phyloP scores from a whole-genome alignment of 805 yeast species.

The Wickerhamiella occidentalis region DNA sequence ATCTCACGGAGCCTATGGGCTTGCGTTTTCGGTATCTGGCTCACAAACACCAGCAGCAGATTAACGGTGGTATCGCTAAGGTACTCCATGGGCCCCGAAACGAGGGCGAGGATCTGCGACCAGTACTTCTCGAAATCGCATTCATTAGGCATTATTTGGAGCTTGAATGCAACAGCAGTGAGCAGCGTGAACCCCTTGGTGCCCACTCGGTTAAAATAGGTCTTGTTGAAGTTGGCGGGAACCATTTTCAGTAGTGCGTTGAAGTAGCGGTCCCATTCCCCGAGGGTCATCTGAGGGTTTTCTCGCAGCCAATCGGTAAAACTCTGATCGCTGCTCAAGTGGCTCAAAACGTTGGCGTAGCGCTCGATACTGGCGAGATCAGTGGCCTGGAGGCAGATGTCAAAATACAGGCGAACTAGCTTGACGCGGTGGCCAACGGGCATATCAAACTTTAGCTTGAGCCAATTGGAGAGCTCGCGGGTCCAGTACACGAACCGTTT shows the following conservation, averaged over 20 bases:
- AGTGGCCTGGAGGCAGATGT: slow-evolving; percentile 59
- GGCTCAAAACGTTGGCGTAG: slow-evolving; percentile 49
- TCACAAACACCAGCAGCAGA: slow-evolving; percentile 12
- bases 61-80: neutral
- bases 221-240: slow-evolving; percentile 17
- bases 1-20: slow-evolving; percentile 39
- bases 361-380: slow-evolving; percentile 49
- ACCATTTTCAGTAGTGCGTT: slow-evolving; percentile 24
- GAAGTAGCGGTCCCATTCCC: slow-evolving; percentile 42
- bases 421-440: slow-evolving; percentile 53
- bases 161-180: slow-evolving; percentile 25
- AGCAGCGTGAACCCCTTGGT: slow-evolving; percentile 13
- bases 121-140: slow-evolving; percentile 18
- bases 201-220: slow-evolving; percentile 18
- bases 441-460: slow-evolving; percentile 65
- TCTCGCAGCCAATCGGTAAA: slow-evolving; percentile 18
- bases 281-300: slow-evolving; percentile 31
- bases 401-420: slow-evolving; percentile 57
- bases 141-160: slow-evolving; percentile 41
- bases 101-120: neutral
- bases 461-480: slow-evolving; percentile 65
- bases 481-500: slow-evolving; percentile 77
- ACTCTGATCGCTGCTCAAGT: slow-evolving; percentile 40
- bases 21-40: slow-evolving; percentile 8
- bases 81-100: slow-evolving; percentile 8